Base-by-base conservation (phyloP, 73 alveolate species). In the Paraurostyla sp. region DNA sequence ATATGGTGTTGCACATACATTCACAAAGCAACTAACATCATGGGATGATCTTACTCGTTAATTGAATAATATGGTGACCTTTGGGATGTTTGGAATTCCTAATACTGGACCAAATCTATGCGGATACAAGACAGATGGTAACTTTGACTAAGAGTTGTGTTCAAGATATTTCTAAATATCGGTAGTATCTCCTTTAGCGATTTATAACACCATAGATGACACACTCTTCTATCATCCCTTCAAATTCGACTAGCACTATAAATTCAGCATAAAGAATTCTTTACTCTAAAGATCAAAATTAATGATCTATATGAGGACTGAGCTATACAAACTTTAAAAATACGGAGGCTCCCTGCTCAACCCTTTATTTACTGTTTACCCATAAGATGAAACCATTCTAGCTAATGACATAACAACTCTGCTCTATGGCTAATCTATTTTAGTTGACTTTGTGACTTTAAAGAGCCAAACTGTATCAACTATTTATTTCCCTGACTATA, bases 61-160 rank as follows among this genome's bases (percentile, higher is more conserved):
- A 78, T 6, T 78, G 16, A 4, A 3, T 11, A 78, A 54, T 35
- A 36, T 78, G 76, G 40, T 78, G 1, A n/a, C 23, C 7, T 78
- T n/a, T 78, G 60, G 78, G 7, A 32, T 51, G 25, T 78, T 36
- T 35, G 89, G 89, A 22, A 22, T 51, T 36, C 89, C 89, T 6
- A 30, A 6, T 51, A 30, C 40, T 40, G n/a, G 13, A 2, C 57
- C 89, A n/a, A 33, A 11, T 4, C 33, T 69, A 6, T 69, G 85
- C 16, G 50, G 29, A 32, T 38, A 36, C 3, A 33, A 71, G 35
- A 6, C 25, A 13, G 6, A 51, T 33, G 0, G 0, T 2, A 16
- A 23, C 13, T 3, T 25, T 1, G 0, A 18, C 6, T 25, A 22
- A 23, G 43, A 73, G 15, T 29, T 48, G 0, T 73, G 86, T 32